phyloP scores from a whole-genome alignment of 169 alveolate species.

The Blepharisma undulans region DNA sequence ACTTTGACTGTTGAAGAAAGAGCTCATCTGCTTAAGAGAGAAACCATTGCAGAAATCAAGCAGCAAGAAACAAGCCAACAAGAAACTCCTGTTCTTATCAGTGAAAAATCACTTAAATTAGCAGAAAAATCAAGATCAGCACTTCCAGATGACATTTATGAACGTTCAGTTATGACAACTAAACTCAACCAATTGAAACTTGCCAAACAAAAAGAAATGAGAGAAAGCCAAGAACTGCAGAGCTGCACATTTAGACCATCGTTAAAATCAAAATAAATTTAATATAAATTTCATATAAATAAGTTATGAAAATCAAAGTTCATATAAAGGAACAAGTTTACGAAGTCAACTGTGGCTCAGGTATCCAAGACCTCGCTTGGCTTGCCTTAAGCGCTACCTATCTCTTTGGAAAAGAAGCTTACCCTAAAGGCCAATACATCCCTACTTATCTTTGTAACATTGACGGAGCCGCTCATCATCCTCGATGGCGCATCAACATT shows the following conservation, averaged over 20 bases:
- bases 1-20: constrained; percentile 26
- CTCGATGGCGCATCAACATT: constrained; percentile 26
- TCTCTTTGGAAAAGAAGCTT: constrained; percentile 62
- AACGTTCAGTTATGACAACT: not conserved
- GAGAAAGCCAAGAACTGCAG: not conserved
- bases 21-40: constrained; percentile 21
- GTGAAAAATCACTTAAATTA: not conserved
- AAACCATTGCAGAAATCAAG: not conserved
- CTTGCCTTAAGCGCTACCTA: constrained; percentile 58
- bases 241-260: constrained; percentile 38
- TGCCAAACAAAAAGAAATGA: not conserved
- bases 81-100: not conserved
- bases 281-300: not conserved
- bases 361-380: constrained; percentile 68
- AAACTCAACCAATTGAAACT: constrained; percentile 13
- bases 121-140: not conserved
- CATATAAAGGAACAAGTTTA: constrained; percentile 47
- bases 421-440: constrained; percentile 52
- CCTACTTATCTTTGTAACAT: constrained; percentile 26
- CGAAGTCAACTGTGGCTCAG: constrained; percentile 66
- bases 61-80: not conserved
- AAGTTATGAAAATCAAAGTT: constrained; percentile 54
- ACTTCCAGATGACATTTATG: constrained; percentile 11
- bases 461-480: constrained; percentile 14
- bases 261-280: not conserved